Percentiles rank a stretch among this genome's conserved stretches.
These are phyloP conservation scores for Porpolomopsis calyptriformis DNA, from an alignment of 768 basidiomycete genomes.

Conservation along the genomic window DNA sequence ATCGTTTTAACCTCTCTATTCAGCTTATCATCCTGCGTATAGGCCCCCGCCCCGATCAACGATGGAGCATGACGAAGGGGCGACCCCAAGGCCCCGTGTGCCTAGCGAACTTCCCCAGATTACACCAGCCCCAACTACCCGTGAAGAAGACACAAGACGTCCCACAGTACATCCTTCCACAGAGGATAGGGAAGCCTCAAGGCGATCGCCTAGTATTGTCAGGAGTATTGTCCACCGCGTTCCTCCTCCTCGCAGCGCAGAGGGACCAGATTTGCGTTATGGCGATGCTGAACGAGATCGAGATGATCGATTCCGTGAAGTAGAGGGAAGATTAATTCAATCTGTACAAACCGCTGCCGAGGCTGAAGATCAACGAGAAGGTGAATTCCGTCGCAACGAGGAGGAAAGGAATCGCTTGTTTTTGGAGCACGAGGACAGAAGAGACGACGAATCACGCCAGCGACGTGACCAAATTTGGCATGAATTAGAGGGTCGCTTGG, in stretches of 20 bases:
- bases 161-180: constrained; percentile 3
- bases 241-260: constrained; percentile 23
- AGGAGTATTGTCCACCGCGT: constrained; percentile 6
- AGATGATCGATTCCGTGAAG: constrained; percentile 45
- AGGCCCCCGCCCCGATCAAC: neutral
- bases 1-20: neutral
- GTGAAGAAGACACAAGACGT: constrained; percentile 1
- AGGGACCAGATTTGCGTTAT: constrained; percentile 28
- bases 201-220: constrained; percentile 4
- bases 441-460: constrained; percentile 45
- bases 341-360: constrained; percentile 40
- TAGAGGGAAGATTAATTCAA: constrained; percentile 40
- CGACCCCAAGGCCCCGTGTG: neutral
- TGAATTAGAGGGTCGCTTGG: constrained; percentile 29
- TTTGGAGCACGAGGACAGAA: constrained; percentile 44
- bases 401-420: constrained; percentile 55
- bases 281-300: constrained; percentile 42
- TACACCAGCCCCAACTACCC: neutral
- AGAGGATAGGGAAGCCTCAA: neutral
- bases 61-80: neutral
- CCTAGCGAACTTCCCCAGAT: neutral
- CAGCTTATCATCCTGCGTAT: neutral
- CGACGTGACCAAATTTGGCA: constrained; percentile 37
- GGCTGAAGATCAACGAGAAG: constrained; percentile 55
- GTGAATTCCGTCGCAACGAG: constrained; percentile 53